Base-by-base conservation (phyloP, 371 early-diverging fungal species). In the Batrachochytrium dendrobatidis region DNA sequence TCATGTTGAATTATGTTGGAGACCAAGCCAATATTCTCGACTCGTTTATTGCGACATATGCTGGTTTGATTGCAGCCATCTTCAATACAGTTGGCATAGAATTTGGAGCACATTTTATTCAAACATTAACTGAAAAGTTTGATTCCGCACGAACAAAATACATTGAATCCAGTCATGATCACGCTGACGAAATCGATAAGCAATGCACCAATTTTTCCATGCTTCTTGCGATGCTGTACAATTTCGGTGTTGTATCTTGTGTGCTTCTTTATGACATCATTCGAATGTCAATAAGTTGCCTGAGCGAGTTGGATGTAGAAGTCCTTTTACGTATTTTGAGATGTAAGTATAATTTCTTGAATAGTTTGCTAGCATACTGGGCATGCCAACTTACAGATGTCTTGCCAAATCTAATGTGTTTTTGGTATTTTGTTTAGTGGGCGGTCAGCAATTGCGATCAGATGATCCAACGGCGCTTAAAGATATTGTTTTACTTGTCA, bases 401-500 rank as follows among this genome's bases (percentile, higher is more conserved):
- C 30, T 6, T 44, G 22, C 34, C 25, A 66, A 26, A 32, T 17
- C 31, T 63, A 25, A 25, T 30, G 6, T 44, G 31, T 55, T 5
- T 7, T 22, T 48, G 30, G 3, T 18, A 12, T 20, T 49, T 34
- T 43, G 22, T 43, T 12, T 64, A 83, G 87, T 88, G 28, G 83
- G 84, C 55, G 98, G 98, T n/a, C 72, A 78, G 49, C 87, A 92
- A 64, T 75, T 97, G 56, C 83, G 95, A 48, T 75, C 83, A 34
- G 98, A 97, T 70, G 95, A 95, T 66, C 95, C 98, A 15, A 69
- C 83, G 17, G 80, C 91, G 7, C 75, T 97, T 58, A 92, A 91
- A 69, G 87, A 88, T 53, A 87, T 93, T 51, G 85, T 92, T 48
- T 79, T 84, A 58, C 74, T 80, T 43, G 82, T 91, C 39, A 84